Conservation (phyloP, 345 rosid genomes). For the Salix brachista region DNA sequence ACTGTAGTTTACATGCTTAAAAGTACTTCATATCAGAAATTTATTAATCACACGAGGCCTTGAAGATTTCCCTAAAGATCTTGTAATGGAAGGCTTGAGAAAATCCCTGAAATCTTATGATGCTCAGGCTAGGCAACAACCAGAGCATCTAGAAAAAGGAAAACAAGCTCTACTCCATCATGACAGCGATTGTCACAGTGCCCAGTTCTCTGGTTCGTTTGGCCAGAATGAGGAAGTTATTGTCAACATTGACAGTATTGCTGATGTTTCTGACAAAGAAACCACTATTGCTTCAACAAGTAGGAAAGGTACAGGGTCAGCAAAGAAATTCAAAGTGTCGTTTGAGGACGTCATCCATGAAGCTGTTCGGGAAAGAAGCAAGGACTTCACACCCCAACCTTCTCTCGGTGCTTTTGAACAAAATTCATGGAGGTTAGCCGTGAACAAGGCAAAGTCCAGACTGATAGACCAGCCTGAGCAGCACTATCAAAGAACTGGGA, state of each 20-base stretch:
- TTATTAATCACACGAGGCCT: not conserved
- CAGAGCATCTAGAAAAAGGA: conserved; percentile 16
- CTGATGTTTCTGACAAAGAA: conserved; percentile 2
- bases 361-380: conserved; percentile 21
- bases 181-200: conserved; percentile 7
- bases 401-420: not conserved
- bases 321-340: conserved; percentile 20
- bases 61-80: not conserved
- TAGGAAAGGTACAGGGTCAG: conserved; percentile 5
- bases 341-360: conserved; percentile 29
- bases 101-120: conserved; percentile 20
- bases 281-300: conserved; percentile 15
- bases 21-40: not conserved
- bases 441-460: conserved; percentile 41
- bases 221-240: conserved; percentile 18
- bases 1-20: not conserved
- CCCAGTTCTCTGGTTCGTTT: not conserved
- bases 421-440: conserved; percentile 31
- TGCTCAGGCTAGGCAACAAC: conserved; percentile 12
- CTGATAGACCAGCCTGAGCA: conserved; percentile 40
- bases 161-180: conserved; percentile 16
- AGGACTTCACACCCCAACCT: conserved; percentile 4
- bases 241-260: conserved; percentile 25
- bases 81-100: conserved; percentile 20
- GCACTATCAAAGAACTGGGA: conserved; percentile 6